phyloP scores from a whole-genome alignment of 2,329 filamentous ascomycete species.

The Colletotrichum tofieldiae region DNA sequence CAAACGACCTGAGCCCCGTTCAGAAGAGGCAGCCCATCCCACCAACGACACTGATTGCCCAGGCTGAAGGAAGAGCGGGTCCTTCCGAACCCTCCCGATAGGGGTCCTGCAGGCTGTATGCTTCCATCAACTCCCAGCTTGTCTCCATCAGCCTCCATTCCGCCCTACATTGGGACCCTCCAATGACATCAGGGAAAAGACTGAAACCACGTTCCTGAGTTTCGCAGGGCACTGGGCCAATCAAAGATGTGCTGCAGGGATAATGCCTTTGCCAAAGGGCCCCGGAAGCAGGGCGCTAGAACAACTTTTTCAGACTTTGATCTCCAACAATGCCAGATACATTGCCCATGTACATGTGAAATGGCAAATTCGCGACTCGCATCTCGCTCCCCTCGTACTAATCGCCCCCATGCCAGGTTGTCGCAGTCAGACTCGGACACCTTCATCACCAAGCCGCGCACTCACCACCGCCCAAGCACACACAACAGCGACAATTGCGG shows the following conservation, averaged over 20 bases:
- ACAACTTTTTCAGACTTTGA: slow-evolving; percentile 38
- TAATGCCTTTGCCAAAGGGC: background rate
- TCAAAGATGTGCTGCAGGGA: slow-evolving; percentile 30
- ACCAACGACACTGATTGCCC: slow-evolving; percentile 2
- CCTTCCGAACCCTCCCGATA: slow-evolving; percentile 42
- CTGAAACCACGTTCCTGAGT: slow-evolving; percentile 43
- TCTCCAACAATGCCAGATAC: slow-evolving; percentile 6
- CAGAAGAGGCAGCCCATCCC: slow-evolving; percentile 17
- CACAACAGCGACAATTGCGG: slow-evolving; percentile 11
- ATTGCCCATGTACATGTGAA: slow-evolving; percentile 7
- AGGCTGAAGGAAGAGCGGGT: slow-evolving; percentile 34
- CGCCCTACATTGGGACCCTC: slow-evolving; percentile 36
- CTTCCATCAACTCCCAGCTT: slow-evolving; percentile 28
- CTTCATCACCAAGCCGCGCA: background rate
- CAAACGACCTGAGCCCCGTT: slow-evolving; percentile 19
- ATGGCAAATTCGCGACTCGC: slow-evolving; percentile 37
- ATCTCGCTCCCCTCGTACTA: slow-evolving; percentile 3
- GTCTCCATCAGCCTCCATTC: slow-evolving; percentile 10
- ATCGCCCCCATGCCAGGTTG: background rate
- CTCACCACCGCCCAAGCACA: background rate
- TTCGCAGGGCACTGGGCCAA: slow-evolving; percentile 23
- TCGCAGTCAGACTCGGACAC: background rate
- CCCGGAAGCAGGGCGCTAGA: slow-evolving; percentile 30
- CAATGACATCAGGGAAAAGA: slow-evolving; percentile 39
- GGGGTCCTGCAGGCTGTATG: slow-evolving; percentile 43